Evolutionary conservation across 2,329 filamentous ascomycete species (phyloP), one percentile per base, ranked within the genome.

Genomic region (Botrytis cinerea): DNA sequence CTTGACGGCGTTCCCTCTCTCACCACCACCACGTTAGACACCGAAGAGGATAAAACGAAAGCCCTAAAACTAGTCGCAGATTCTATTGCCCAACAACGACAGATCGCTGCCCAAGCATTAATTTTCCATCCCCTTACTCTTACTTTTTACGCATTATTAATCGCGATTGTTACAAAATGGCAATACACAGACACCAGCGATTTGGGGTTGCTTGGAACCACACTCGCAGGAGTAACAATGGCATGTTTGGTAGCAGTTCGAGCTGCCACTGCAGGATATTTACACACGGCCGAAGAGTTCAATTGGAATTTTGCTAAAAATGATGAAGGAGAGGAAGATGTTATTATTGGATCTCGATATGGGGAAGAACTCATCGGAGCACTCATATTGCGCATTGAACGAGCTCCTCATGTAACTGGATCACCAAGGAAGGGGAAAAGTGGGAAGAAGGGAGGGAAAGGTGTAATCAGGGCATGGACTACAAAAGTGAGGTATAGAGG

Each of bases 401-500:
- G 85, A 60, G 68, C 72, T 9, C 59, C 64, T 60, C 77, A 77
- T 59, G 74, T 73, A 14, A 76, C 74, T 72, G 66, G 74, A 22
- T 74, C 73, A 35, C 76, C 77, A 74, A 77, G 74, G 78, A 74
- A 71, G 75, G 72, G 75, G 43, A 76, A 78, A 70, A 78, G 75
- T 43, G 78, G 78, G 32, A 81, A 81, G 72, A 84, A 85, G 76
- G 89, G 90, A 51, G 91, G 91, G 70, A 88, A 87, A 75, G 92
- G 91, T 14, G 84, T 94, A 66, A 91, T 97, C 73, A 88, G 92
- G 43, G 94, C 92, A 1, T 97, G 94, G 94, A 95, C 93, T 2
- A 93, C 94, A 2, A 86, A 87, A 80, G 83, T 90, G 69, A 85
- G 86, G 77, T 94, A 93, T 81, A 87, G 94, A 40, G 85, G 88